phyloP scores from a whole-genome alignment of 768 basidiomycete genomes.

The Agaricus blazei region DNA sequence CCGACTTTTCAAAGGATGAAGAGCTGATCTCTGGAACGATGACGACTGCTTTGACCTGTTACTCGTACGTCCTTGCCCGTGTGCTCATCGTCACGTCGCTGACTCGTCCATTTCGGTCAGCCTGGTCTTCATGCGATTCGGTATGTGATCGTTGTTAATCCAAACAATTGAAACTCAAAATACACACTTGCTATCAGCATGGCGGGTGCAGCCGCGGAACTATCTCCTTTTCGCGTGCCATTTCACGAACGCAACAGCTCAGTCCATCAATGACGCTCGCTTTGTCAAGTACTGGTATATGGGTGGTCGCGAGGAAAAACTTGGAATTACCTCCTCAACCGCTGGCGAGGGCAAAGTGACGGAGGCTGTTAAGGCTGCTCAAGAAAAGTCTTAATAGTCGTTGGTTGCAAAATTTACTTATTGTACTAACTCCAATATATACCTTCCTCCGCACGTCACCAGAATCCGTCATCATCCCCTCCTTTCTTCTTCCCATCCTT shows the following conservation, averaged over 20 bases:
- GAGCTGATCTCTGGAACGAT: constrained; percentile 96
- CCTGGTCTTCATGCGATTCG: constrained; percentile 93
- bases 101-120: constrained; percentile 23
- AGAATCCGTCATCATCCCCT: constrained; percentile 74
- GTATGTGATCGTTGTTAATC: constrained; percentile 35
- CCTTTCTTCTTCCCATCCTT: constrained; percentile 66
- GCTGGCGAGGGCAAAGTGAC: constrained; percentile 37
- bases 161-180: constrained; percentile 1
- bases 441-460: constrained; percentile 34
- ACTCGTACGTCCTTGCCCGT: constrained; percentile 68
- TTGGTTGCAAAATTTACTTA: neutral
- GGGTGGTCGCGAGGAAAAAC: constrained; percentile 78
- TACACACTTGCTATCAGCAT: constrained; percentile 46
- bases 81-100: neutral
- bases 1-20: constrained; percentile 91
- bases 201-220: constrained; percentile 94
- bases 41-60: constrained; percentile 84
- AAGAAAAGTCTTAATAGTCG: constrained; percentile 33
- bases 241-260: constrained; percentile 84
- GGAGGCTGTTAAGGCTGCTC: constrained; percentile 44
- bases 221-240: constrained; percentile 96
- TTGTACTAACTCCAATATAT: constrained; percentile 8
- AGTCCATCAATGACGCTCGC: constrained; percentile 75
- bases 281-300: constrained; percentile 90
- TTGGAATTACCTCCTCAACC: constrained; percentile 29